A percentile compares a stretch with the other conserved stretches of the same genome.
Evolutionary conservation across 2,329 filamentous ascomycete genomes (phyloP).

Genomic region (Xylariales sp.): DNA sequence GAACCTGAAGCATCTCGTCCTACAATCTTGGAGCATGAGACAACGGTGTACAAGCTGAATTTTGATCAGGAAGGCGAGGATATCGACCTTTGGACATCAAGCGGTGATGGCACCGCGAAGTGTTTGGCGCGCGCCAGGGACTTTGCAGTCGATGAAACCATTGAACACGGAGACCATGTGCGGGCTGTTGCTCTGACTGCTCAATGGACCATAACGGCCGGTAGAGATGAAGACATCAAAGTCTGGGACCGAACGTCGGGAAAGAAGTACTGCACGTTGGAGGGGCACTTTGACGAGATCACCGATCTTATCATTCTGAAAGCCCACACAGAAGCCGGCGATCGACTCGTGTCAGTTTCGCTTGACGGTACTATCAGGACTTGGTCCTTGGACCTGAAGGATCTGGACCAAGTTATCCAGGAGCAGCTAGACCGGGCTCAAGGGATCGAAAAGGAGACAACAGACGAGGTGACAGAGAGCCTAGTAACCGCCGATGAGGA

Average conservation of each 20-base stretch:
- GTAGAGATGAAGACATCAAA: conserved; percentile 85
- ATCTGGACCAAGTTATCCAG: conserved; percentile 45
- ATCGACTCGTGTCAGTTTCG: conserved; percentile 69
- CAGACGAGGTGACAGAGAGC: conserved; percentile 40
- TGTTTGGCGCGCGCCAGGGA: conserved; percentile 65
- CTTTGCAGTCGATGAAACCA: conserved; percentile 67
- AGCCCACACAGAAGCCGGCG: conserved; percentile 32
- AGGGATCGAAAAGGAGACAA: conserved; percentile 44
- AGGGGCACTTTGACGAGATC: conserved; percentile 90
- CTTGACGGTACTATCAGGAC: conserved; percentile 85
- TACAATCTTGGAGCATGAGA: conserved; percentile 76
- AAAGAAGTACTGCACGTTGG: conserved; percentile 66
- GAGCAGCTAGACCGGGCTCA: conserved; percentile 47
- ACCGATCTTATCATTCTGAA: conserved; percentile 68
- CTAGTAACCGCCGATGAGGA: conserved; percentile 85
- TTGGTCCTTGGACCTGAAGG: conserved; percentile 69
- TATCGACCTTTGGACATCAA: conserved; percentile 85
- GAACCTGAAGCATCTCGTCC: conserved; percentile 36
- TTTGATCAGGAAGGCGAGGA: conserved; percentile 61
- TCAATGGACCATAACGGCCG: conserved; percentile 79
- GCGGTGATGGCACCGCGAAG: conserved; percentile 83
- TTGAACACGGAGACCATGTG: conserved; percentile 86
- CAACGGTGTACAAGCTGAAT: conserved; percentile 75
- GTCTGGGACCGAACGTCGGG: conserved; percentile 78
- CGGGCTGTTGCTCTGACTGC: conserved; percentile 72